Percentiles rank a stretch among this genome's conserved stretches.
Conservation (phyloP, 1,284 basidiomycete species). For the Puccinia horiana region DNA sequence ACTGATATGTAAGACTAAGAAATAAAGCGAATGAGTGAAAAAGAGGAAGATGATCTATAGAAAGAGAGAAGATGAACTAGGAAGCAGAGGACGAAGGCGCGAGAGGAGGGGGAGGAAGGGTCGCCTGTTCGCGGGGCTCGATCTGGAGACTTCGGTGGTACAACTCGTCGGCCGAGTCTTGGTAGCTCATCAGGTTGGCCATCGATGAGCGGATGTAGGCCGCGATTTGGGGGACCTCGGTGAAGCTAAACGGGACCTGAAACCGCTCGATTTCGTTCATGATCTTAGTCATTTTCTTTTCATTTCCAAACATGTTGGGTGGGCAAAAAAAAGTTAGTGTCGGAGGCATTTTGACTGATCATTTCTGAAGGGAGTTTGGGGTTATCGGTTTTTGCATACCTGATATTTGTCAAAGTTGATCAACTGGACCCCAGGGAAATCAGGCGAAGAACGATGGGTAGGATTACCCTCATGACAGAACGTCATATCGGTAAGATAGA, state of each 20-base stretch:
- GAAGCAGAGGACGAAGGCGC: not conserved
- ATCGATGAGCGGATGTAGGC: constrained; percentile 65
- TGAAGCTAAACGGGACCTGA: constrained; percentile 79
- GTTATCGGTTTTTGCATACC: constrained; percentile 64
- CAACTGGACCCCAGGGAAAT: constrained; percentile 72
- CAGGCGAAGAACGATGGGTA: constrained; percentile 73
- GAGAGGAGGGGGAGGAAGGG: not conserved
- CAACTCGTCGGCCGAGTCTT: constrained; percentile 39
- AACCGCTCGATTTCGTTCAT: constrained; percentile 83
- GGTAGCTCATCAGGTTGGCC: constrained; percentile 31
- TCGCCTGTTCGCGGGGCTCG: constrained; percentile 26
- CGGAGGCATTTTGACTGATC: not conserved
- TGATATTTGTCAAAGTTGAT: constrained; percentile 83
- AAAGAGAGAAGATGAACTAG: not conserved
- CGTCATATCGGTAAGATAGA: constrained; percentile 86
- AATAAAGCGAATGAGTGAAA: not conserved
- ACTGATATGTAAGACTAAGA: no score
- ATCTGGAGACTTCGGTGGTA: constrained; percentile 43
- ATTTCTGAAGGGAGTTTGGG: not conserved
- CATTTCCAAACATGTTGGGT: not conserved
- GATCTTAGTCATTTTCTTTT: constrained; percentile 54
- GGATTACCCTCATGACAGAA: constrained; percentile 95
- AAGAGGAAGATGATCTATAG: not conserved
- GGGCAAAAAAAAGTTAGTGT: not conserved
- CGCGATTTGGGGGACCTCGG: constrained; percentile 80